A percentile compares a stretch with the other conserved stretches of the same genome.
Evolutionary conservation across 495 filamentous ascomycete species (phyloP).

Genomic region (Neurospora discreta): DNA sequence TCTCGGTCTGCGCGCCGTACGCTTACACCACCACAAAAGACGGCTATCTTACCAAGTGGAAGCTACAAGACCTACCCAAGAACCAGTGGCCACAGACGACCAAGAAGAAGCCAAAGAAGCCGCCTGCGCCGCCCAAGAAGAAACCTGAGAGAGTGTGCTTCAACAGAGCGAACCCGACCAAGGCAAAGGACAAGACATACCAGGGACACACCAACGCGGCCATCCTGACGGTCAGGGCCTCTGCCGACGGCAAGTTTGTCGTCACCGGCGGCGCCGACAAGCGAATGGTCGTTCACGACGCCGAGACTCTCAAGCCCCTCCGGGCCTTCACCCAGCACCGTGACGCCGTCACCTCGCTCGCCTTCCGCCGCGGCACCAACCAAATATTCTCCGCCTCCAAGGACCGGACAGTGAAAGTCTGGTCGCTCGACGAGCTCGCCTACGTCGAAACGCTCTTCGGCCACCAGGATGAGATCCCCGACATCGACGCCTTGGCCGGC

Average conservation of each 20-base stretch:
- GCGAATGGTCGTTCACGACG: slow-evolving; percentile 77
- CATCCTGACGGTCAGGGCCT: slow-evolving; percentile 77
- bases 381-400: slow-evolving; percentile 81
- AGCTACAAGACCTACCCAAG: slow-evolving; percentile 49
- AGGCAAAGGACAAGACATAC: slow-evolving; percentile 49
- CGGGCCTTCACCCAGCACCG: slow-evolving; percentile 87
- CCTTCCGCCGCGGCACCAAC: slow-evolving; percentile 81
- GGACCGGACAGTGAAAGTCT: slow-evolving; percentile 64
- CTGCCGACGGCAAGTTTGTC: slow-evolving; percentile 77
- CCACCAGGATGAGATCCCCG: slow-evolving; percentile 81
- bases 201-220: slow-evolving; percentile 57
- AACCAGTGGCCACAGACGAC: slow-evolving; percentile 43
- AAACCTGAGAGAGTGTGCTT: slow-evolving; percentile 61
- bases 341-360: slow-evolving; percentile 70
- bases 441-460: slow-evolving; percentile 95
- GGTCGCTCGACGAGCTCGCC: slow-evolving; percentile 72
- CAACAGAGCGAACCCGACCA: slow-evolving; percentile 51
- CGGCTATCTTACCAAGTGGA: slow-evolving; percentile 76
- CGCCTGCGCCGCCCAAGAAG: slow-evolving; percentile 50
- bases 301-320: slow-evolving; percentile 60
- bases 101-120: slow-evolving; percentile 49
- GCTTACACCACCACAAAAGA: slow-evolving; percentile 85
- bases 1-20: slow-evolving; percentile 67
- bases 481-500: slow-evolving; percentile 67
- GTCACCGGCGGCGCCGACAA: slow-evolving; percentile 81